These are phyloP conservation scores for Hypoxylon perforatum DNA, from an alignment of 495 filamentous ascomycete genomes.

Conservation along the genomic window DNA sequence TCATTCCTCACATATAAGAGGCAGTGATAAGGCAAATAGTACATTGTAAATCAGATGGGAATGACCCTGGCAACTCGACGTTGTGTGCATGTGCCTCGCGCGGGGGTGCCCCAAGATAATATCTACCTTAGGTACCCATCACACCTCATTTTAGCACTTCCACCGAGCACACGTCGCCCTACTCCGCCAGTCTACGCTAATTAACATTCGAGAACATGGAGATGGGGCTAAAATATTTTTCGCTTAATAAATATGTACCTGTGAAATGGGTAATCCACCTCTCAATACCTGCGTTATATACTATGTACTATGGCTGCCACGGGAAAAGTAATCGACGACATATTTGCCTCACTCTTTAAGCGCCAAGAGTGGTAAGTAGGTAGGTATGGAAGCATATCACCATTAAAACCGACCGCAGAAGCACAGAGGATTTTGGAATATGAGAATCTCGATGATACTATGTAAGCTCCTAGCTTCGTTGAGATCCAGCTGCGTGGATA, in stretches of 20 bases:
- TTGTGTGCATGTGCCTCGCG: background rate
- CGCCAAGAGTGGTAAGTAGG: too few relatives aligned
- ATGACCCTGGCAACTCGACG: background rate
- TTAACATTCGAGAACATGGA: constrained; percentile 3
- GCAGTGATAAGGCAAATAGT: background rate
- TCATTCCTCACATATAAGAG: background rate
- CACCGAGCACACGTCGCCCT: background rate
- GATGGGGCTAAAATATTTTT: background rate
- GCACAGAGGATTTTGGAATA: constrained; percentile 2
- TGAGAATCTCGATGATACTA: constrained; percentile 29
- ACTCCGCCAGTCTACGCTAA: background rate
- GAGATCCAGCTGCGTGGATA: constrained; percentile 18
- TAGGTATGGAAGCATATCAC: too few relatives aligned
- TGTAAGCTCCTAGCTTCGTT: constrained; percentile 6
- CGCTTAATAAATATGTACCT: too few relatives aligned
- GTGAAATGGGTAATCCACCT: too few relatives aligned
- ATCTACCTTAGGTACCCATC: constrained; percentile 5
- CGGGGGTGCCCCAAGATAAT: constrained; percentile 8
- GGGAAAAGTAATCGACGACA: too few relatives aligned
- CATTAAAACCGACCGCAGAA: too few relatives aligned
- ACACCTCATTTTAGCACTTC: constrained; percentile 19
- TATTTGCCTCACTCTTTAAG: too few relatives aligned
- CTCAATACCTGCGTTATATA: too few relatives aligned
- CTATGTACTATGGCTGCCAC: too few relatives aligned
- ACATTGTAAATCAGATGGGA: background rate